phyloP scores from a whole-genome alignment of 345 rosid genomes.

The Punica granatum region DNA sequence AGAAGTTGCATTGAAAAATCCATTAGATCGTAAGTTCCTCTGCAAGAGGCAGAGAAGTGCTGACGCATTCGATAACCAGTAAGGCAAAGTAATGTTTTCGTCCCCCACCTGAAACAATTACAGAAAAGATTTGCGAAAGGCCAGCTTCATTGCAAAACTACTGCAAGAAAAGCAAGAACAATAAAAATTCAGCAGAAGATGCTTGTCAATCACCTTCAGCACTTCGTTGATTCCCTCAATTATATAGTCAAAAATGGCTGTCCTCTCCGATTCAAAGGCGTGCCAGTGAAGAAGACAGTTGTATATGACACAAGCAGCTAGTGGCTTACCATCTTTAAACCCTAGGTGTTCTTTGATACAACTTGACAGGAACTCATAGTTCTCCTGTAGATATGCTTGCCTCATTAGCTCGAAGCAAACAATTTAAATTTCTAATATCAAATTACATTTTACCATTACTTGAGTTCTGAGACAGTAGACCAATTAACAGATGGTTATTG shows the following conservation, averaged over 20 bases:
- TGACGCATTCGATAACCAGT: conserved; percentile 92
- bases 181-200: not conserved
- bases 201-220: conserved; percentile 49
- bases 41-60: conserved; percentile 95
- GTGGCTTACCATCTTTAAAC: conserved; percentile 69
- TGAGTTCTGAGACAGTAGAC: not conserved
- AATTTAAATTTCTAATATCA: not conserved
- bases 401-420: not conserved
- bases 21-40: conserved; percentile 73
- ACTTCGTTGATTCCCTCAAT: conserved; percentile 85
- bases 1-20: conserved; percentile 47
- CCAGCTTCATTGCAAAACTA: not conserved
- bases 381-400: conserved; percentile 49
- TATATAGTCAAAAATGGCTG: conserved; percentile 75
- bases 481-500: not conserved
- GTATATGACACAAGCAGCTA: conserved; percentile 84
- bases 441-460: not conserved
- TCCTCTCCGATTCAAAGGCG: conserved; percentile 88
- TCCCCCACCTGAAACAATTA: conserved; percentile 57
- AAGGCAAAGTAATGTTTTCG: conserved; percentile 64
- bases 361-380: conserved; percentile 72
- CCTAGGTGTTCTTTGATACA: conserved; percentile 86
- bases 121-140: conserved; percentile 3
- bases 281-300: conserved; percentile 93
- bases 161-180: not conserved